Evolutionary conservation across 352 stramenopile species (phyloP), one percentile per base, ranked within the genome.

Genomic region (Blastocystis sp.): DNA sequence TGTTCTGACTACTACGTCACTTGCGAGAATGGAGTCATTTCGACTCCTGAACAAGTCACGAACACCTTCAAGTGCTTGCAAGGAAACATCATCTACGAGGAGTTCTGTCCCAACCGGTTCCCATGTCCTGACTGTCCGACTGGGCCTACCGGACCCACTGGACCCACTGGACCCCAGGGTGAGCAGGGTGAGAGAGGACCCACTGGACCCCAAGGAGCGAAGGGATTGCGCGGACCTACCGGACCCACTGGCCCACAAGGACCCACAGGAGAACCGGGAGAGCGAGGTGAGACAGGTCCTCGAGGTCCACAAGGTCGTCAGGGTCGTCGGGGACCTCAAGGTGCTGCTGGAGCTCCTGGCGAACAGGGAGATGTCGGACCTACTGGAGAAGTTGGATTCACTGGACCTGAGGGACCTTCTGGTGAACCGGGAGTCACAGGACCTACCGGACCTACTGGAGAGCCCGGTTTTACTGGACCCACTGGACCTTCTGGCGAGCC

Each of bases 51-150:
- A 1, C 70, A 47, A 6, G 70, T 81, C 55, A 65, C 50, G 3
- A 81, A 41, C n/a, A 63, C 70, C 18, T 81, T 81, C 55, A 81
- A 81, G 70, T 81, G 70, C 20, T 43, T 62, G 24, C 45, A 54
- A 20, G 70, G 70, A 26, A 65, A 20, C 45, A 63, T 81, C 24
- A 24, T 81, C 45, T 81, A 81, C 20, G 45, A 81, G 37, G 70
- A 63, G 16, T 81, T 81, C 70, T 81, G 70, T 43, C 70, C 70
- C 24, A 62, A 65, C 65, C 70, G n/a, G 26, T 63, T 62, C 37
- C 70, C 70, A 24, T 81, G 70, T 65, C 70, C 70, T 41, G 43
- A 6, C 5, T 81, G 70, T 64, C 70, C 70, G 4, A 30, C 53
- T 1, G 70, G 70, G 30, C 7, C 43, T n/a, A 20, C 45, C 11